Evolutionary conservation across 2,329 filamentous ascomycete genomes (phyloP).

Genomic region (Phyllosticta citribraziliensis): DNA sequence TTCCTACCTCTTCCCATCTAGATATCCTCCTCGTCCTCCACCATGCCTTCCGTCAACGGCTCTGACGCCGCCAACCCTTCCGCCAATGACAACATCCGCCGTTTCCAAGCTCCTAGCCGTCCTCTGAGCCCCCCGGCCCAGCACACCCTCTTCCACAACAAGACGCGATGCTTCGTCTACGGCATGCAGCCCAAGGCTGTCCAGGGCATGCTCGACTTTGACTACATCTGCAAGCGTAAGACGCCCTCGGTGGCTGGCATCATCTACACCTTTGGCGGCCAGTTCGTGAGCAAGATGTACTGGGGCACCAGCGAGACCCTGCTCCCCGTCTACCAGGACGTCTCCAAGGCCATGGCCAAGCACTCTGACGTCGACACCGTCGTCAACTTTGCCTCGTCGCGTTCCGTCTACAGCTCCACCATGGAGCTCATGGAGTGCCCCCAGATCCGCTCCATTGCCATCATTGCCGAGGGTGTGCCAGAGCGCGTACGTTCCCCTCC

Average conservation of each 20-base stretch:
- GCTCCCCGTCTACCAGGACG: constrained; percentile 93
- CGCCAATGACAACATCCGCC: constrained; percentile 98
- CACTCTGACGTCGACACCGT: constrained; percentile 95
- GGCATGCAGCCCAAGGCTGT: constrained; percentile 82
- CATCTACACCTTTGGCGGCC: constrained; percentile 99
- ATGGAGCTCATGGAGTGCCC: constrained; percentile 97
- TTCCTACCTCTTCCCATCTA: background rate
- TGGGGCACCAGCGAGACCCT: constrained; percentile 99
- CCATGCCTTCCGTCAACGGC: constrained; percentile 35
- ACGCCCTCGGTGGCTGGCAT: constrained; percentile 96
- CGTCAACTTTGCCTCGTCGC: constrained; percentile 98
- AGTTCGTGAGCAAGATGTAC: constrained; percentile 99
- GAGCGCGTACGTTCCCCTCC: constrained; percentile 65
- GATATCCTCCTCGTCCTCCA: constrained; percentile 13
- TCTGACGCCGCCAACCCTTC: constrained; percentile 38
- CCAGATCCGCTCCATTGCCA: constrained; percentile 97
- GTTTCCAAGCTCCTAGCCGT: constrained; percentile 86
- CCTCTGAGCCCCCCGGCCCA: constrained; percentile 78
- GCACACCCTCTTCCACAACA: constrained; percentile 95
- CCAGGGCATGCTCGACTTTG: constrained; percentile 76
- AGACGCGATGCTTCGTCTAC: constrained; percentile 99
- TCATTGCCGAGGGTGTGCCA: constrained; percentile 98
- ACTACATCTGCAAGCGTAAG: constrained; percentile 99
- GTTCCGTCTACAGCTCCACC: constrained; percentile 96
- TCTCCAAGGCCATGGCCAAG: constrained; percentile 87